Percentiles rank a stretch among this genome's conserved stretches.
Conservation (phyloP, 2,329 filamentous ascomycete species). For the Colletotrichum lini region DNA sequence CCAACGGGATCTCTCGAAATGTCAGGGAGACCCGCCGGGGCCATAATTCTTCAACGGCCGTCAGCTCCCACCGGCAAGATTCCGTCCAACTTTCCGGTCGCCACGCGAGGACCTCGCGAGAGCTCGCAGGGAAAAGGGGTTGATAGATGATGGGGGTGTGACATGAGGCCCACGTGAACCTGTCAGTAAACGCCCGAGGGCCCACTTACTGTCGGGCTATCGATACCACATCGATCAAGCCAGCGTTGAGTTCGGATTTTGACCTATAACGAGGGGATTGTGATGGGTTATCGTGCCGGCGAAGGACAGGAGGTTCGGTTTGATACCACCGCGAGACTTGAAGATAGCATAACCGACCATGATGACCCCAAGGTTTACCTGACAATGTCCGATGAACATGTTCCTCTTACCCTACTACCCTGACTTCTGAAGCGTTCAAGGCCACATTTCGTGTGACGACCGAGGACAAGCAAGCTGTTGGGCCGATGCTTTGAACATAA, state of each 20-base stretch:
- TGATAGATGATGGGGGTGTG: neutral
- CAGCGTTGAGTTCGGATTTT: neutral
- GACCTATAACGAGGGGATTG: neutral
- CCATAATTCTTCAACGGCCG: neutral
- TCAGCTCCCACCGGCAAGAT: neutral
- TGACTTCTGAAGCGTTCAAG: no score
- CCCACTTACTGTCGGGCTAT: neutral
- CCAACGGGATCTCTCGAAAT: slow-evolving; percentile 6
- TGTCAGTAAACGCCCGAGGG: no score
- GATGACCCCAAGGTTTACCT: neutral
- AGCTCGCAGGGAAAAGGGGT: neutral
- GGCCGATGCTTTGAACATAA: neutral
- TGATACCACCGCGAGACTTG: no score
- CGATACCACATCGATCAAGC: neutral
- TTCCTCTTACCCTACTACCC: neutral
- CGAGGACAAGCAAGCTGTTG: neutral
- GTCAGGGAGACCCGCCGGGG: neutral
- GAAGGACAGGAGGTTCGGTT: neutral
- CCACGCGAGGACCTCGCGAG: neutral
- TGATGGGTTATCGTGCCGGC: no score
- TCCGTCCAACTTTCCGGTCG: slow-evolving; percentile 6
- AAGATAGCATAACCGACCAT: no score
- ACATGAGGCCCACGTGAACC: neutral
- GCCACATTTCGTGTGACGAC: neutral
- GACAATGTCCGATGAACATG: neutral